Evolutionary conservation across 2,329 filamentous ascomycete genomes (phyloP).

Genomic region (Colletotrichum camelliae): DNA sequence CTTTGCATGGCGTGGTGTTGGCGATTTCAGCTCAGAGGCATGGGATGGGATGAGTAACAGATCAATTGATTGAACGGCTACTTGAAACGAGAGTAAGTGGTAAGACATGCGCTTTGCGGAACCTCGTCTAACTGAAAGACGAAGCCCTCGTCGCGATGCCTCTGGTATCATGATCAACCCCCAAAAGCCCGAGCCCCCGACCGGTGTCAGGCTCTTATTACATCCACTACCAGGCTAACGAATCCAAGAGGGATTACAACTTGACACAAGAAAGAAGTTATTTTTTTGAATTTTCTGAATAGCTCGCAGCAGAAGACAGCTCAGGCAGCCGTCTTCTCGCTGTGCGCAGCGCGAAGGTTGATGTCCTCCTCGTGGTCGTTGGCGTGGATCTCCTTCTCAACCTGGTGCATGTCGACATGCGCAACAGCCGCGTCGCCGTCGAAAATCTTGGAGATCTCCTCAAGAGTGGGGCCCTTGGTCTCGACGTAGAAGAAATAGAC

Average conservation of each 20-base stretch:
- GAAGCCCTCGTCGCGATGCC: neutral
- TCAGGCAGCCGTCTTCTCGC: constrained; percentile 27
- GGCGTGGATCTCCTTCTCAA: constrained; percentile 57
- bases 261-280: neutral
- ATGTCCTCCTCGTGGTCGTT: constrained; percentile 41
- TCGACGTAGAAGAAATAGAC: constrained; percentile 73
- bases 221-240: neutral
- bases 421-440: constrained; percentile 67
- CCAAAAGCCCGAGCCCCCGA: neutral
- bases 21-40: neutral
- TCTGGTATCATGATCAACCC: constrained; percentile 18
- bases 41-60: neutral
- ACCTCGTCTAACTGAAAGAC: neutral
- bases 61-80: constrained; percentile 2
- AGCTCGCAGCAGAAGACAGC: neutral
- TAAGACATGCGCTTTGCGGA: neutral
- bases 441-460: constrained; percentile 74
- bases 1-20: neutral
- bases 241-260: constrained; percentile 8
- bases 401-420: constrained; percentile 58
- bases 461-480: constrained; percentile 73
- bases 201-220: constrained; percentile 4
- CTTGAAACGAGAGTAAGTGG: constrained; percentile 12
- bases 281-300: neutral
- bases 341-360: constrained; percentile 19